phyloP scores from a whole-genome alignment of 345 rosid genomes.

The Balakata baccata region DNA sequence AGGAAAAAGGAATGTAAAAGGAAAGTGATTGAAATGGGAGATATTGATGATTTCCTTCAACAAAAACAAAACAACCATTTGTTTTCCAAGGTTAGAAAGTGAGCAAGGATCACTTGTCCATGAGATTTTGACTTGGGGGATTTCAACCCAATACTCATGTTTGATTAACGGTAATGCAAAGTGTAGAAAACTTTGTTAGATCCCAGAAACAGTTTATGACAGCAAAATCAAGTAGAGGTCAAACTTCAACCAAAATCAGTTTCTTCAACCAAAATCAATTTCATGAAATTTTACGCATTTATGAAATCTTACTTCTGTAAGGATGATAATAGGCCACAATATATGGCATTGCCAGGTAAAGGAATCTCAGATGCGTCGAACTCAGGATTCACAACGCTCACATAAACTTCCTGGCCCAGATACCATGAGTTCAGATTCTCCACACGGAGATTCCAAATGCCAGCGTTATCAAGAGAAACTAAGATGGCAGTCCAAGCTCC shows the following conservation, averaged over 20 bases:
- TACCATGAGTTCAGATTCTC: constrained; percentile 87
- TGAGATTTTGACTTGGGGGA: neutral
- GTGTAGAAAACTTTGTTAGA: too few species aligned
- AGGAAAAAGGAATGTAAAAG: neutral
- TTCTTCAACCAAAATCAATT: neutral
- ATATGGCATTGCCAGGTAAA: constrained; percentile 68
- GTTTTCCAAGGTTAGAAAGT: neutral
- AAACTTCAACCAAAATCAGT: neutral
- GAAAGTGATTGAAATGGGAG: neutral
- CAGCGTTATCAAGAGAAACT: constrained; percentile 82
- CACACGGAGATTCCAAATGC: constrained; percentile 82
- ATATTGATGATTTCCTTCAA: neutral
- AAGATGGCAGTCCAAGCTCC: constrained; percentile 95
- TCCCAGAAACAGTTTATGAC: too few species aligned
- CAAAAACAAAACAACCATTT: constrained; percentile 1
- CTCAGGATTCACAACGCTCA: constrained; percentile 71
- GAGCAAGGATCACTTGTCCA: neutral
- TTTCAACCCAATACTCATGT: neutral
- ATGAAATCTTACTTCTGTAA: constrained; percentile 65
- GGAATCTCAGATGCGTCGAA: constrained; percentile 49
- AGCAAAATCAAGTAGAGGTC: neutral
- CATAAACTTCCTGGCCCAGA: constrained; percentile 78
- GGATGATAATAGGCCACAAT: constrained; percentile 72
- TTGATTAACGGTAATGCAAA: too few species aligned
- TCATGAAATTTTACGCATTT: neutral